Conservation (phyloP, 2,329 filamentous ascomycete species). For the Stachybotrys echinatus region DNA sequence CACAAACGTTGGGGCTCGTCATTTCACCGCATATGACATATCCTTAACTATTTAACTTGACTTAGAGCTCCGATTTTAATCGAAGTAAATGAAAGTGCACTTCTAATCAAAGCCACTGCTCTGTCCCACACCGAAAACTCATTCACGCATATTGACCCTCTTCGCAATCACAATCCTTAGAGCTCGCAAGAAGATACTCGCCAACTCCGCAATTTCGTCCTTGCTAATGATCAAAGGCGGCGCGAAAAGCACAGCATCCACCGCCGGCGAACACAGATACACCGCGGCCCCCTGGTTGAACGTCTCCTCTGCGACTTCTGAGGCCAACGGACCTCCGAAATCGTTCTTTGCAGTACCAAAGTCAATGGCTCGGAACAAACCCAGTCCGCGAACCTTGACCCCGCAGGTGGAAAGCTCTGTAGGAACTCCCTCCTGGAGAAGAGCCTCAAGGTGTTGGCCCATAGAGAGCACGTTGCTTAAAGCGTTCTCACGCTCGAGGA, state of each 20-base stretch:
- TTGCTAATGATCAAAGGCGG: conserved; percentile 61
- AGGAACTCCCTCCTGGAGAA: conserved; percentile 1
- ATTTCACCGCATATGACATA: no score
- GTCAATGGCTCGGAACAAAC: conserved; percentile 41
- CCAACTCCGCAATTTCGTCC: conserved; percentile 8
- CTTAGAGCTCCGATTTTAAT: no score
- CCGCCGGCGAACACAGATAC: background rate
- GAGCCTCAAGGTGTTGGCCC: conserved; percentile 4
- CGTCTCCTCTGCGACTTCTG: conserved; percentile 29
- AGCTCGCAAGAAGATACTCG: no score
- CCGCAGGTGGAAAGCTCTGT: conserved; percentile 4
- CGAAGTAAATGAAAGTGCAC: no score
- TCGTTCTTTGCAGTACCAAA: conserved; percentile 48
- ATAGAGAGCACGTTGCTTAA: conserved; percentile 11
- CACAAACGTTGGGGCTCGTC: no score
- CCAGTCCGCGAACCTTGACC: conserved; percentile 9
- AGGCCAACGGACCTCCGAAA: conserved; percentile 55
- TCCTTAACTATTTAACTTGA: no score
- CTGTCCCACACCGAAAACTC: no score
- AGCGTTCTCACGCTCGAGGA: conserved; percentile 28
- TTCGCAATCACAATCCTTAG: no score
- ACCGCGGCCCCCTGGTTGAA: background rate
- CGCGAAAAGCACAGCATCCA: conserved; percentile 65
- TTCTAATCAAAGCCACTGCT: no score
- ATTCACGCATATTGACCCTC: no score